A percentile compares a stretch with the other conserved stretches of the same genome.
phyloP scores from a whole-genome alignment of 768 basidiomycete genomes.

The Fomitopsis pulvina region DNA sequence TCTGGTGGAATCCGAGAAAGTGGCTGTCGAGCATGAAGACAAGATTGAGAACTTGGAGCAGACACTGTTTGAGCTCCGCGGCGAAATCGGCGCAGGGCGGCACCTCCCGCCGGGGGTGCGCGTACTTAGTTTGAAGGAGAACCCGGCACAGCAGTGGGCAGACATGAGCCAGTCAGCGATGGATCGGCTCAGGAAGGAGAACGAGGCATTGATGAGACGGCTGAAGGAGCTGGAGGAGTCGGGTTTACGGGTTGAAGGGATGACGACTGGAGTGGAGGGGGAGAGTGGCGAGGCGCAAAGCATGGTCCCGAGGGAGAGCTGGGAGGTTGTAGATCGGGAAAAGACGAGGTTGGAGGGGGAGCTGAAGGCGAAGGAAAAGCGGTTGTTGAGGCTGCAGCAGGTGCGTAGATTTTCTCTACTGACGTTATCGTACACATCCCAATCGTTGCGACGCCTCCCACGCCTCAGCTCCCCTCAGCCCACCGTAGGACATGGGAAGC shows the following conservation, averaged over 20 bases:
- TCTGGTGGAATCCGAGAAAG: conserved; percentile 33
- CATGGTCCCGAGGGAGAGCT: conserved; percentile 70
- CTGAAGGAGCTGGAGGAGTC: conserved; percentile 54
- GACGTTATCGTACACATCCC: not conserved
- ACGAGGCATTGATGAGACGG: conserved; percentile 68
- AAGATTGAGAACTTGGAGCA: conserved; percentile 73
- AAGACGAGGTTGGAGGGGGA: conserved; percentile 59
- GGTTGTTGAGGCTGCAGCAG: conserved; percentile 74
- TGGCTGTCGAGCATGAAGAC: conserved; percentile 33
- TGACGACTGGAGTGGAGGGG: conserved; percentile 53
- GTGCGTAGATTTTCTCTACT: conserved; percentile 24
- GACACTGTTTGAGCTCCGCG: conserved; percentile 67
- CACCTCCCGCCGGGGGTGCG: conserved; percentile 69
- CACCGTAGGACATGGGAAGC: too few species aligned
- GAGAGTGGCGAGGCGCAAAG: conserved; percentile 15
- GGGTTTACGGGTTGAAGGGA: conserved; percentile 15
- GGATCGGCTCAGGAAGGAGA: conserved; percentile 75
- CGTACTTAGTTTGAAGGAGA: conserved; percentile 63
- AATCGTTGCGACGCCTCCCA: not conserved
- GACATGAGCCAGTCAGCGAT: conserved; percentile 70
- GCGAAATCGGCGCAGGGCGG: conserved; percentile 68
- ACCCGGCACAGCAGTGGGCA: conserved; percentile 80
- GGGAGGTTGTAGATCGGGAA: conserved; percentile 63
- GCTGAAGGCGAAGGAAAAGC: conserved; percentile 75
- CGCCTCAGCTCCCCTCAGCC: not conserved